phyloP scores from a whole-genome alignment of 2,329 filamentous ascomycete species.

The Aspergillus sp. region DNA sequence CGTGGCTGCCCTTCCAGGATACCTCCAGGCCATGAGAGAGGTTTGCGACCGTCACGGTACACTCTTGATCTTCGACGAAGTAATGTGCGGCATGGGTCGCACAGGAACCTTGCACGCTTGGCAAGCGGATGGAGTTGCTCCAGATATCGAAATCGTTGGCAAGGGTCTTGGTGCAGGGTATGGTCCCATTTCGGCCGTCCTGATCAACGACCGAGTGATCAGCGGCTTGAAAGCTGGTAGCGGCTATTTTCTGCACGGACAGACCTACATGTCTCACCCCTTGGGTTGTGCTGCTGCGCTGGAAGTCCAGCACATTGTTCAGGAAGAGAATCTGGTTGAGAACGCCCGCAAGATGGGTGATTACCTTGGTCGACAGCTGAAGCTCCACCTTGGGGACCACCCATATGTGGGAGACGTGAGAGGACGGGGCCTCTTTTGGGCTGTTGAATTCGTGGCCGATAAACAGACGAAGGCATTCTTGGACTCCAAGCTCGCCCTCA shows the following conservation, averaged over 20 bases:
- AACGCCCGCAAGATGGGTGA: slow-evolving; percentile 26
- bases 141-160: slow-evolving; percentile 57
- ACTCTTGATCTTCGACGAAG: slow-evolving; percentile 70
- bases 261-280: slow-evolving; percentile 59
- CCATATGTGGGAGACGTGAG: slow-evolving; percentile 50
- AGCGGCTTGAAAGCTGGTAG: slow-evolving; percentile 36
- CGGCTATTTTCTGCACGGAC: slow-evolving; percentile 52
- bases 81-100: slow-evolving; percentile 60
- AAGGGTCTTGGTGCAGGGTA: slow-evolving; percentile 52
- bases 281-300: slow-evolving; percentile 55
- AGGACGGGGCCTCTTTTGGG: slow-evolving; percentile 56
- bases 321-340: slow-evolving; percentile 53
- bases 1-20: slow-evolving; percentile 62
- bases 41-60: slow-evolving; percentile 68
- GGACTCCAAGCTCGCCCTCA: background rate
- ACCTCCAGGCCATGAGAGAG: slow-evolving; percentile 62
- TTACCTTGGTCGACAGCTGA: slow-evolving; percentile 8
- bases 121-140: slow-evolving; percentile 53
- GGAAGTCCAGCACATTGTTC: slow-evolving; percentile 58
- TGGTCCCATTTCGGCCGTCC: slow-evolving; percentile 48
- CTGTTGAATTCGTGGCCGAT: slow-evolving; percentile 31
- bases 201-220: slow-evolving; percentile 49
- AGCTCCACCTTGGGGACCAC: slow-evolving; percentile 34
- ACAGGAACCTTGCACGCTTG: slow-evolving; percentile 47
- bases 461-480: slow-evolving; percentile 10